Base-by-base conservation (phyloP, 176 grass and related monocot species). In the Echinochloa phyllopogon region DNA sequence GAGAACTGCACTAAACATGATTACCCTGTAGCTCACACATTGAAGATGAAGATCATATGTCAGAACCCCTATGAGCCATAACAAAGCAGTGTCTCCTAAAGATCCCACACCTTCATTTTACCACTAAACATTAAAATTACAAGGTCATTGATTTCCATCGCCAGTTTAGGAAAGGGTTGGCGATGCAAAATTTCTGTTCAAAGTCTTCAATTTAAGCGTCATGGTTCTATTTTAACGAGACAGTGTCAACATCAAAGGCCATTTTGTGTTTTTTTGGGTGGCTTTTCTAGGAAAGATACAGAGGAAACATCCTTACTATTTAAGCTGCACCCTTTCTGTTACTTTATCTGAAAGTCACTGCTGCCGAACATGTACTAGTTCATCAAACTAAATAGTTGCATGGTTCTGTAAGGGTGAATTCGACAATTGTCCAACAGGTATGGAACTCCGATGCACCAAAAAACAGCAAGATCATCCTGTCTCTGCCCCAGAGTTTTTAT, bases 261-360 rank as follows among this genome's bases (percentile, higher is more conserved):
- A 29, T 58, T 67, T 23, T 16, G 18, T 39, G 74, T 45, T n/a
- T 75, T 75, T 63, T 40, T 2, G 25, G 20, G 29, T 10, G 53
- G 8, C 42, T 39, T 83, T 42, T 74, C 18, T n/a, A 67, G 6
- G 52, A 61, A 78, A 86, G 45, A 50, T 39, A 48, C 78, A 78
- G 47, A 87, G 11, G 16, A 74, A 52, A 23, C 47, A 66, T 11
- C 17, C 58, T 87, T 51, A 52, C 68, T 74, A 21, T 55, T 71
- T 37, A 74, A 65, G 40, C 41, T 86, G 23, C 63, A 76, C 16
- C 55, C 57, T 70, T 20, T 67, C 51, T 66, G 50, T 21, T 41
- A 13, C 10, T 17, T 58, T 77, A 45, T 41, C 24, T 29, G 58
- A 75, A 75, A 75, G 76, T 81, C 63, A 24, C 45, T 69, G 43